Percentiles rank a stretch among this genome's conserved stretches.
Conservation (phyloP, 1,284 basidiomycete species). For the Trichosporon sp. region DNA sequence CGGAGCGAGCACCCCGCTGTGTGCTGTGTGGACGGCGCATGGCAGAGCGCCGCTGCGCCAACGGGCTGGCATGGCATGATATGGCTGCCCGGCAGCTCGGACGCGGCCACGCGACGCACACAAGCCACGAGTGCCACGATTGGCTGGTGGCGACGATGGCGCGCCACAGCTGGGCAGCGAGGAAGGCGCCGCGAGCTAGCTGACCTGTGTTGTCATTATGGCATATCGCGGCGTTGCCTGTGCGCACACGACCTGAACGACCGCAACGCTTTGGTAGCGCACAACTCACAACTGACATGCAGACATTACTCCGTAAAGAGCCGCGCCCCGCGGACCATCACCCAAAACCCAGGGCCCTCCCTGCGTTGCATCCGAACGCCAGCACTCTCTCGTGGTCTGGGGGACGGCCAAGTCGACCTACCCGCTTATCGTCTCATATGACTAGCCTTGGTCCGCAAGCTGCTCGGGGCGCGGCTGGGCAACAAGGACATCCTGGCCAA, state of each 20-base stretch:
- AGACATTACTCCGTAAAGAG: background rate
- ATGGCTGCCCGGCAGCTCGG: background rate
- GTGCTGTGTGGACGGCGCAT: background rate
- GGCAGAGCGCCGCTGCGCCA: background rate
- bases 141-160: background rate
- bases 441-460: background rate
- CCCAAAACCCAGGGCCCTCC: background rate
- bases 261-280: background rate
- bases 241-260: background rate
- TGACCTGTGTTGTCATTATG: background rate
- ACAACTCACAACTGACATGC: background rate
- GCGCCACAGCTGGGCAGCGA: background rate
- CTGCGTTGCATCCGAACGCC: background rate
- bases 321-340: background rate
- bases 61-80: background rate
- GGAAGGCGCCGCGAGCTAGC: too few species aligned
- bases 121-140: conserved; percentile 8
- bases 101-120: background rate
- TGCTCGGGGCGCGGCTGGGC: background rate
- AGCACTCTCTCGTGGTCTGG: background rate
- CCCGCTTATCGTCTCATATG: background rate
- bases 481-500: too few species aligned
- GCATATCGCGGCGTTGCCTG: background rate
- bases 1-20: background rate
- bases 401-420: too few species aligned